Evolutionary conservation across 2,329 filamentous ascomycete genomes (phyloP).

Genomic region (Stagonosporopsis chrysanthemi): DNA sequence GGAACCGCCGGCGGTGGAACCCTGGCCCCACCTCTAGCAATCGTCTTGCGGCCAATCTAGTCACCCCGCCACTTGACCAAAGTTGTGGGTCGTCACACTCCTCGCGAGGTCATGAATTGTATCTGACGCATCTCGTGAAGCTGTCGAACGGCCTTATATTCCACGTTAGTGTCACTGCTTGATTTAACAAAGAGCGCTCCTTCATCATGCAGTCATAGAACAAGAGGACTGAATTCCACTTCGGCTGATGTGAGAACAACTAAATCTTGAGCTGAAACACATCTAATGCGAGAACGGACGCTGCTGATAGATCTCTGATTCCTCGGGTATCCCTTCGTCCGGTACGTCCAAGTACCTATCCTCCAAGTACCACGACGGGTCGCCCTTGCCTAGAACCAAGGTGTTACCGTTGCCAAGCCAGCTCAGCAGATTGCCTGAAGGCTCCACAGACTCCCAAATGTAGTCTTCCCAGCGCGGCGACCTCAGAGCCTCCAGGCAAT

Average conservation of each 20-base stretch:
- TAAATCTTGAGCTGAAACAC: not conserved
- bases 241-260: not conserved
- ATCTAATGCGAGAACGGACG: not conserved
- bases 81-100: too few relatives aligned
- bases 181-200: too few relatives aligned
- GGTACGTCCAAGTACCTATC: not conserved
- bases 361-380: conserved; percentile 1
- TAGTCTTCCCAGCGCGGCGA: conserved; percentile 48
- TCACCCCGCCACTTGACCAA: too few relatives aligned
- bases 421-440: not conserved
- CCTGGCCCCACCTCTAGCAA: too few relatives aligned
- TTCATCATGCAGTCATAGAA: too few relatives aligned
- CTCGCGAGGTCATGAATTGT: too few relatives aligned
- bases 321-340: not conserved
- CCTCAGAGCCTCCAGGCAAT: conserved; percentile 44
- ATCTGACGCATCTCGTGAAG: too few relatives aligned
- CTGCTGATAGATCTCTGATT: not conserved
- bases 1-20: not conserved
- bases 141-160: too few relatives aligned
- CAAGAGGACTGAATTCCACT: not conserved
- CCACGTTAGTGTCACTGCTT: too few relatives aligned
- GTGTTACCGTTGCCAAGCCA: conserved; percentile 1
- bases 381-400: not conserved
- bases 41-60: too few relatives aligned
- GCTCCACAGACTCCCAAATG: not conserved